Percentiles rank a stretch among this genome's conserved stretches.
These are phyloP conservation scores for Allodekkera sacchari DNA, from an alignment of 805 yeast species.

Conservation along the genomic window DNA sequence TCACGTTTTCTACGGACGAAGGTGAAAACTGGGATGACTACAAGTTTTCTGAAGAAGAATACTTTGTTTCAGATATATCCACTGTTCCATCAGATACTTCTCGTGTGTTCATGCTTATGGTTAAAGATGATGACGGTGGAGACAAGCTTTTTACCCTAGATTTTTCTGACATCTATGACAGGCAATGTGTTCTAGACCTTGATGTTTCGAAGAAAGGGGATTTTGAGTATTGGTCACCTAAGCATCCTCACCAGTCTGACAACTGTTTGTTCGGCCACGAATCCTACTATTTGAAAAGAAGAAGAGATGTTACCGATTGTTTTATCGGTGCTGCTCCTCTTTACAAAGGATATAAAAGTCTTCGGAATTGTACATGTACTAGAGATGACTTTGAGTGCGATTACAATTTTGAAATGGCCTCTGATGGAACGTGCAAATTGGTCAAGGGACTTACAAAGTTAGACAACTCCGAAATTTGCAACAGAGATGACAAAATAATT, in stretches of 20 bases:
- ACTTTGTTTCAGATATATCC: constrained; percentile 56
- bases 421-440: constrained; percentile 79
- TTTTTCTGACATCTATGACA: constrained; percentile 39
- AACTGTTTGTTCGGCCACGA: constrained; percentile 69
- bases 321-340: constrained; percentile 63
- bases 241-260: constrained; percentile 40
- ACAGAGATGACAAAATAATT: constrained; percentile 38
- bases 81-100: constrained; percentile 93
- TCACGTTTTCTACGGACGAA: constrained; percentile 67
- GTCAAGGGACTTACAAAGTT: constrained; percentile 67
- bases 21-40: constrained; percentile 71
- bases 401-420: constrained; percentile 61
- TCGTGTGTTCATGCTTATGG: constrained; percentile 63
- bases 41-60: constrained; percentile 47
- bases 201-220: constrained; percentile 34
- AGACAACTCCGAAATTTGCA: constrained; percentile 56
- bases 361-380: constrained; percentile 73
- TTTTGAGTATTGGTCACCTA: constrained; percentile 57
- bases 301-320: constrained; percentile 51
- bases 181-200: constrained; percentile 49
- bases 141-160: constrained; percentile 42
- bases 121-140: constrained; percentile 29
- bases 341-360: constrained; percentile 43
- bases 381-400: constrained; percentile 92
- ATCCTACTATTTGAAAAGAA: constrained; percentile 49